These are phyloP conservation scores for Cymbidium sinense DNA, from an alignment of 106 monocot species.

Conservation along the genomic window DNA sequence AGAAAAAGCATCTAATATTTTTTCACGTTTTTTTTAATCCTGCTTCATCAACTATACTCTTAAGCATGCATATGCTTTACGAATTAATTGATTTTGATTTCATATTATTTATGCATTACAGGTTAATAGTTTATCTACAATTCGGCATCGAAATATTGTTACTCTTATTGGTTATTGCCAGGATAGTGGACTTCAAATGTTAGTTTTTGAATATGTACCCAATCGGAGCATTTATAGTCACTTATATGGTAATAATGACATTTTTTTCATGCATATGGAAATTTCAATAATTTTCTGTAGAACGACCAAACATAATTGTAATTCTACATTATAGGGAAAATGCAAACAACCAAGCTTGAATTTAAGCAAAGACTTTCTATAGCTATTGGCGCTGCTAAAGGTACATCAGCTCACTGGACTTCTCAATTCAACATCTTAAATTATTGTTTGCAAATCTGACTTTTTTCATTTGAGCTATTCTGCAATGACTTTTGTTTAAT, in stretches of 20 bases:
- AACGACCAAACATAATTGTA: not conserved
- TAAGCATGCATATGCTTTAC: too few relatives aligned
- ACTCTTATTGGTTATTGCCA: constrained; percentile 71
- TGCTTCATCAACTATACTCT: too few relatives aligned
- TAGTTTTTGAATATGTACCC: constrained; percentile 65
- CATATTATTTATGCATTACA: constrained; percentile 11
- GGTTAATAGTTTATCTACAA: constrained; percentile 39
- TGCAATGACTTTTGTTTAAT: too few relatives aligned
- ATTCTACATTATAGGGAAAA: constrained; percentile 21
- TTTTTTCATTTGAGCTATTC: not conserved
- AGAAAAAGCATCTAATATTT: too few relatives aligned
- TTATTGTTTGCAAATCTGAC: too few relatives aligned
- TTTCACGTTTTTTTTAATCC: too few relatives aligned
- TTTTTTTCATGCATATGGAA: not conserved
- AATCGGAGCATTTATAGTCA: constrained; percentile 62
- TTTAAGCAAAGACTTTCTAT: constrained; percentile 72
- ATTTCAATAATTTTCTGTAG: not conserved
- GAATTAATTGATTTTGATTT: too few relatives aligned
- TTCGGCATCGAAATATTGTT: constrained; percentile 62
- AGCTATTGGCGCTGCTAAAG: constrained; percentile 78
- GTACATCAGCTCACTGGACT: constrained; percentile 10
- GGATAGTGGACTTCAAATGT: constrained; percentile 61
- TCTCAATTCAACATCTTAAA: too few relatives aligned
- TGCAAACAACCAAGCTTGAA: constrained; percentile 39
- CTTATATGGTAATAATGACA: constrained; percentile 47